Percentiles rank a stretch among this genome's conserved stretches.
phyloP scores from a whole-genome alignment of 352 stramenopile species.

The Globisporangium nagaii region DNA sequence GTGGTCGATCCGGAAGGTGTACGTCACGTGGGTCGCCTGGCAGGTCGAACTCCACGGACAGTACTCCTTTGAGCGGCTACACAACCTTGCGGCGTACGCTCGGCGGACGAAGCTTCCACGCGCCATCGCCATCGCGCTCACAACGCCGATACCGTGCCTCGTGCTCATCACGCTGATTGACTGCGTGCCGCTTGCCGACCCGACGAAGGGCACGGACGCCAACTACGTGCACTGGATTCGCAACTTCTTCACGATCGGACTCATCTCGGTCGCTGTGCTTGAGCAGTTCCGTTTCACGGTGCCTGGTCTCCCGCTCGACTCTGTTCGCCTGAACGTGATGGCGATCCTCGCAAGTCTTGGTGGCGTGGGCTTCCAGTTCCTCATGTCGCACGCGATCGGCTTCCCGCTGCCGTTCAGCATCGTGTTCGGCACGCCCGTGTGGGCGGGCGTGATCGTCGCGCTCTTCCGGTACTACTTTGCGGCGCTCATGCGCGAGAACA shows the following conservation, averaged over 20 bases:
- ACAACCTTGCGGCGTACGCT: too few species aligned
- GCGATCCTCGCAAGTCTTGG: slow-evolving; percentile 16
- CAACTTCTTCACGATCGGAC: slow-evolving; percentile 14
- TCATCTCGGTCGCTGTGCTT: slow-evolving; percentile 24
- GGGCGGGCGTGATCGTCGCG: slow-evolving; percentile 13
- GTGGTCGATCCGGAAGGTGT: background rate
- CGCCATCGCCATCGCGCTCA: slow-evolving; percentile 5
- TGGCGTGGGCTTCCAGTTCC: slow-evolving; percentile 14
- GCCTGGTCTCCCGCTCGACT: slow-evolving; percentile 3
- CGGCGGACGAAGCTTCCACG: background rate
- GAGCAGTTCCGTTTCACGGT: slow-evolving; percentile 20
- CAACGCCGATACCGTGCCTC: slow-evolving; percentile 28
- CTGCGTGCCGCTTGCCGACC: slow-evolving; percentile 10
- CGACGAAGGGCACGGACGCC: slow-evolving; percentile 14
- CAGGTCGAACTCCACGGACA: slow-evolving; percentile 32
- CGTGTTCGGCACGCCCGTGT: slow-evolving; percentile 16
- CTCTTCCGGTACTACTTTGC: slow-evolving; percentile 23
- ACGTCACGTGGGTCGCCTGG: slow-evolving; percentile 11
- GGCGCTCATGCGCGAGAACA: slow-evolving; percentile 13
- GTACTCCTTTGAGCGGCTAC: slow-evolving; percentile 25
- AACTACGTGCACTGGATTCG: slow-evolving; percentile 31
- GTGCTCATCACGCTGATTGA: slow-evolving; percentile 25
- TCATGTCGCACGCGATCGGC: slow-evolving; percentile 19
- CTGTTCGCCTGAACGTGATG: slow-evolving; percentile 7
- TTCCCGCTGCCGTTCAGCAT: slow-evolving; percentile 39